phyloP scores from a whole-genome alignment of 768 basidiomycete species.

The Hebeloma cylindrosporum region DNA sequence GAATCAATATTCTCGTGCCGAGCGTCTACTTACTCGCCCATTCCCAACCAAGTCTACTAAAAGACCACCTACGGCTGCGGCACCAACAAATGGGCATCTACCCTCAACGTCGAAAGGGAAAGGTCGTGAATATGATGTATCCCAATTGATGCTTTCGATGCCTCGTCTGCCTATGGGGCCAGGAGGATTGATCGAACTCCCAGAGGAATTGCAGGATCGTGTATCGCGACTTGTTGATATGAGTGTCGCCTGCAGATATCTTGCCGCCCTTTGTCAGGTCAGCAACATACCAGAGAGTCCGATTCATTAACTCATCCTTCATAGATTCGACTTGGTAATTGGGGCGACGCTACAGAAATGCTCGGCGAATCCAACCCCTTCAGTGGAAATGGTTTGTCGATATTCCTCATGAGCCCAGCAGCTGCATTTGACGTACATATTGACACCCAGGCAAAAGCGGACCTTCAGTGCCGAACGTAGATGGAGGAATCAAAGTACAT shows the following conservation, averaged over 20 bases:
- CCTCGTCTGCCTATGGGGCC: slow-evolving; percentile 71
- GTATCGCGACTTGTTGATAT: slow-evolving; percentile 86
- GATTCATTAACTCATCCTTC: slow-evolving; percentile 10
- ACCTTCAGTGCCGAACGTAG: slow-evolving; percentile 72
- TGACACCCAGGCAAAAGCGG: slow-evolving; percentile 54
- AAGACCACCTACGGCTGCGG: slow-evolving; percentile 31
- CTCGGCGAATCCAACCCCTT: slow-evolving; percentile 93
- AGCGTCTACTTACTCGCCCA: slow-evolving; percentile 85
- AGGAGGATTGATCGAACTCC: slow-evolving; percentile 67
- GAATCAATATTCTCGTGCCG: slow-evolving; percentile 92
- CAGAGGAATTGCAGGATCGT: slow-evolving; percentile 60
- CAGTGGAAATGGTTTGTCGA: slow-evolving; percentile 55
- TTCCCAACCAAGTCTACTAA: slow-evolving; percentile 59
- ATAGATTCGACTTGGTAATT: slow-evolving; percentile 84
- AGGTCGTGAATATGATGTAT: slow-evolving; percentile 50
- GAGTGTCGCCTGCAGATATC: slow-evolving; percentile 93
- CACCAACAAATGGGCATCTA: slow-evolving; percentile 43
- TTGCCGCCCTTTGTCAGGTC: slow-evolving; percentile 94
- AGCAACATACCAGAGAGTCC: slow-evolving; percentile 12
- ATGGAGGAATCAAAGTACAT: slow-evolving; percentile 90
- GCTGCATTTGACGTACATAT: background rate
- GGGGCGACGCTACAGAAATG: slow-evolving; percentile 89
- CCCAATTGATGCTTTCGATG: slow-evolving; percentile 34
- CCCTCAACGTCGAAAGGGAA: slow-evolving; percentile 55
- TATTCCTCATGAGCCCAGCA: background rate